A percentile compares a stretch with the other conserved stretches of the same genome.
phyloP scores from a whole-genome alignment of 2,329 filamentous ascomycete species.

The Phaeosphaeriaceae sp. region DNA sequence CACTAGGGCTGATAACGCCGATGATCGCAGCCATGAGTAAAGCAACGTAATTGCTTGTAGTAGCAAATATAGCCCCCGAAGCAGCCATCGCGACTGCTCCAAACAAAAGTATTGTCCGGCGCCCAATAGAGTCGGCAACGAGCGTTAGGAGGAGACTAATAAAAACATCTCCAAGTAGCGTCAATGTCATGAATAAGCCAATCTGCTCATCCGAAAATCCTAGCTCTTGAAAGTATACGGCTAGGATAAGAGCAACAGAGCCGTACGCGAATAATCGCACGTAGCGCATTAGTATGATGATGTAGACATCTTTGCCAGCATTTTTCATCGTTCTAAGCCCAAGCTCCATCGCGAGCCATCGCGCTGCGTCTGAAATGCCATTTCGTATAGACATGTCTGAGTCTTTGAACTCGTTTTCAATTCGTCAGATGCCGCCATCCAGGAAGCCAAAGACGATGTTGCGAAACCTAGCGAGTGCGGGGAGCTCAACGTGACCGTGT shows the following conservation, averaged over 20 bases:
- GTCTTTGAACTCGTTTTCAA: not conserved
- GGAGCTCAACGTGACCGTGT: too few species aligned
- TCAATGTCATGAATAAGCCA: conserved; percentile 51
- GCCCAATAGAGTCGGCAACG: conserved; percentile 44
- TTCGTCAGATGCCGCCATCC: conserved; percentile 3
- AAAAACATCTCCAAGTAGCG: conserved; percentile 47
- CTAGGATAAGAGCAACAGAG: conserved; percentile 45
- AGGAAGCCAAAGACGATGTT: too few species aligned
- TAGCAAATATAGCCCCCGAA: conserved; percentile 45
- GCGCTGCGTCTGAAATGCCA: conserved; percentile 9
- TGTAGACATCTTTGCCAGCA: conserved; percentile 38
- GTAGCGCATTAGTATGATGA: conserved; percentile 46
- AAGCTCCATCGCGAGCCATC: conserved; percentile 37
- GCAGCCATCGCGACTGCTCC: conserved; percentile 45
- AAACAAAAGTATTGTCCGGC: conserved; percentile 41
- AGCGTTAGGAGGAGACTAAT: conserved; percentile 47
- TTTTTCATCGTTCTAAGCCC: conserved; percentile 36
- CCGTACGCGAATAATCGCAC: conserved; percentile 48
- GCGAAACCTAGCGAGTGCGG: too few species aligned
- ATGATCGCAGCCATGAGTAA: conserved; percentile 45
- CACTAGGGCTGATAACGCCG: conserved; percentile 48
- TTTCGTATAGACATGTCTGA: conserved; percentile 20
- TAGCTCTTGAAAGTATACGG: conserved; percentile 44
- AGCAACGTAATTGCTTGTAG: conserved; percentile 36
- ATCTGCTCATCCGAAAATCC: conserved; percentile 46